These are phyloP conservation scores for Isabelozyma gotoi DNA, from an alignment of 805 yeast genomes.

Conservation along the genomic window DNA sequence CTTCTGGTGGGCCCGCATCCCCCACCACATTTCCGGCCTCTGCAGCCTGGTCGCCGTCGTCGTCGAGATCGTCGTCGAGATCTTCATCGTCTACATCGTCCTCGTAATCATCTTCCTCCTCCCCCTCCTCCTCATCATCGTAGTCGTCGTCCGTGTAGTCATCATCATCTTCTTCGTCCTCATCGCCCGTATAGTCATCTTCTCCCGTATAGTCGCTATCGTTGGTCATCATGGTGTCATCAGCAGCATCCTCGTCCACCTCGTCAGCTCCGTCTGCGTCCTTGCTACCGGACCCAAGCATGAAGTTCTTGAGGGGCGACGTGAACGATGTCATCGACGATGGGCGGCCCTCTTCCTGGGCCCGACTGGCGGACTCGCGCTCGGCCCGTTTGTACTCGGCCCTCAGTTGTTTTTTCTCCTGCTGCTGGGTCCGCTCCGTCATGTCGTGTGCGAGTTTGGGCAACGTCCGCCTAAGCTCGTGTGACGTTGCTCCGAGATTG, in stretches of 20 bases:
- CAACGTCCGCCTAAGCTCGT: neutral
- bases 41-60: constrained; percentile 6
- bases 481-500: neutral
- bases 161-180: constrained; percentile 12
- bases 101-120: constrained; percentile 12
- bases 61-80: constrained; percentile 11
- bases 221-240: constrained; percentile 9
- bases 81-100: constrained; percentile 7
- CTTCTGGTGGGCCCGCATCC: neutral
- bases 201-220: constrained; percentile 13
- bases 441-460: neutral
- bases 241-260: constrained; percentile 19
- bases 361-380: neutral
- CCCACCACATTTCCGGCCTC: neutral
- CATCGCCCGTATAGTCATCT: constrained; percentile 13
- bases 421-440: constrained; percentile 4
- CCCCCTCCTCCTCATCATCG: constrained; percentile 13
- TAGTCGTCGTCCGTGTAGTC: constrained; percentile 14
- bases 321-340: constrained; percentile 34
- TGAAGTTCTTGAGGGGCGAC: constrained; percentile 42
- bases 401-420: constrained; percentile 6
- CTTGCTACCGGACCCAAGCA: constrained; percentile 33
- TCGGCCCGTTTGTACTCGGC: constrained; percentile 1
- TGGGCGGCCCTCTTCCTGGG: constrained; percentile 13
- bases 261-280: constrained; percentile 23